Percentiles rank a stretch among this genome's conserved stretches.
These are phyloP conservation scores for Daldinia eschscholtzii DNA, from an alignment of 2,329 filamentous ascomycete species.

Conservation along the genomic window DNA sequence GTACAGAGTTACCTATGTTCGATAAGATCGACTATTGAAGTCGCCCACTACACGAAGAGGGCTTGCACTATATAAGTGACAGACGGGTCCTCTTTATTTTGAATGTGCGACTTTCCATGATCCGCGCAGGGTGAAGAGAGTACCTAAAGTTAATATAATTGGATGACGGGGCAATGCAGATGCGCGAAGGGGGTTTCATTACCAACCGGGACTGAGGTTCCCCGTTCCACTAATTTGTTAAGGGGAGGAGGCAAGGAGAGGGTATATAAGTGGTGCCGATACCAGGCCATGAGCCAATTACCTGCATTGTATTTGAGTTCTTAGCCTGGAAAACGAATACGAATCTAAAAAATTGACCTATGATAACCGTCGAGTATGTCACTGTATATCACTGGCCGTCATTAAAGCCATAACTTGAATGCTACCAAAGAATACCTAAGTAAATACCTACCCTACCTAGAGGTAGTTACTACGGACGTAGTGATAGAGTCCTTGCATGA, in stretches of 20 bases:
- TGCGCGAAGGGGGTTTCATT: conserved; percentile 4
- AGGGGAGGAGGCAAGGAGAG: not conserved
- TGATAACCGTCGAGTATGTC: not conserved
- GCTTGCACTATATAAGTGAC: not conserved
- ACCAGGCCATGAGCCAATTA: not conserved
- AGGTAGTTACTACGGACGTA: not conserved
- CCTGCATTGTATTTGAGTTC: not conserved
- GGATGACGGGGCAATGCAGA: conserved; percentile 4
- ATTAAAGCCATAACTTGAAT: not conserved
- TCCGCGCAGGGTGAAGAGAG: not conserved
- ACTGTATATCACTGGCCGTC: not conserved
- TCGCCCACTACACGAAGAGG: not conserved
- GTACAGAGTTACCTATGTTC: not conserved
- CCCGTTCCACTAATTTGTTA: conserved; percentile 8
- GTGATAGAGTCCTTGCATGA: not conserved
- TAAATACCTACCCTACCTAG: too few species aligned
- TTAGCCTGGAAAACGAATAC: conserved; percentile 1
- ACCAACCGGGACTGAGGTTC: not conserved
- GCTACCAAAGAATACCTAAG: too few species aligned
- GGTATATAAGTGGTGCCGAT: conserved; percentile 2
- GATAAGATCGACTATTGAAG: not conserved
- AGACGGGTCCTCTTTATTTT: conserved; percentile 5
- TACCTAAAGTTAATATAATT: not conserved
- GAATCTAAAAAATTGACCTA: not conserved
- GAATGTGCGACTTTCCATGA: not conserved